Base-by-base conservation (phyloP, 768 basidiomycete species). In the Kwoniella europaea region DNA sequence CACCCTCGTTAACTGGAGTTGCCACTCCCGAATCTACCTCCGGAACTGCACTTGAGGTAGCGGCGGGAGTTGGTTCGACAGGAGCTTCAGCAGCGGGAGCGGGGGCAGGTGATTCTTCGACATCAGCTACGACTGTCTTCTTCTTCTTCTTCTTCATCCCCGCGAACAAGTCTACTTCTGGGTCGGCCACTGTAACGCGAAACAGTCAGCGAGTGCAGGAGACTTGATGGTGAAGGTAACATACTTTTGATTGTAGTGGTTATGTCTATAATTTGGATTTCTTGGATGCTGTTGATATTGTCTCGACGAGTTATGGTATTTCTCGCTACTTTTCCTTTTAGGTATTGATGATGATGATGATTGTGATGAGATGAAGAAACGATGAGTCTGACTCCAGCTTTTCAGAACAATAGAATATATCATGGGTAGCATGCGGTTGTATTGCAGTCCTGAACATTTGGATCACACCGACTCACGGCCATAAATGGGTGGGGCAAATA, bases 71-170 rank as follows among this genome's bases (percentile, higher is more conserved):
- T 56, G 64, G 29, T 20, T 65, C 64, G 35, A 35, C 35, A 9
- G 5, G 35, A 59, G 65, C 12, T 16, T 18, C 65, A n/a, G 65
- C 35, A 16, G 67, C 67, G 12, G 35, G 35, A 35, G n/a, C 62
- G 18, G 59, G 50, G 10, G 52, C 59, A 43, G 67, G 67, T 54
- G 58, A 52, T 43, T 63, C 60, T 52, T 68, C 59, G 12, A 63
- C 50, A 59, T 70, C 63, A 29, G 68, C 68, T 16, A 61, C 60
- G 63, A 79, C 78, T 72, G 83, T 82, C 79, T 84, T 84, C 81
- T 83, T 83, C 82, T 85, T 85, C 83, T 86, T 86, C 79, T 86
- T 86, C 82, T 86, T 86, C 79, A 86, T 81, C 63, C 85, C 85
- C 16, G 83, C 83, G 76, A 86, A 86, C 74, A 86, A 74, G 60